These are phyloP conservation scores for Fusarium solani-melongenae DNA, from an alignment of 2,329 filamentous ascomycete genomes.

Conservation along the genomic window DNA sequence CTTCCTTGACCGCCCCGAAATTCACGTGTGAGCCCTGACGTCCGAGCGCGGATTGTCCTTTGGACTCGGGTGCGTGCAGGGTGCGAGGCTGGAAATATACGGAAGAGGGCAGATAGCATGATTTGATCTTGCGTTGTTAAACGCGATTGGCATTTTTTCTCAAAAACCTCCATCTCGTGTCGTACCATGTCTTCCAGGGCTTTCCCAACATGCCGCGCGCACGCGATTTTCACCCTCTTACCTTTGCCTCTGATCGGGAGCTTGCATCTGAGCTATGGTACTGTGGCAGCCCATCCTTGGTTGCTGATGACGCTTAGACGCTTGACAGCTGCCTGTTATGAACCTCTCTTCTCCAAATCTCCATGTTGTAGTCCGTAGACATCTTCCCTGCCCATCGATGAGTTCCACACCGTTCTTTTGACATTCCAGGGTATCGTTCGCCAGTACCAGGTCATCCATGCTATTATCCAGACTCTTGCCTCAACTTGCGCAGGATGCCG, in stretches of 20 bases:
- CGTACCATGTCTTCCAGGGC: conserved; percentile 24
- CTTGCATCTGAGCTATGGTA: background rate
- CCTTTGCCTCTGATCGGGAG: background rate
- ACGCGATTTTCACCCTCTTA: background rate
- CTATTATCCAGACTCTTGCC: background rate
- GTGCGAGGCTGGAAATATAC: conserved; percentile 18
- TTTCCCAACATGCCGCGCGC: conserved; percentile 1
- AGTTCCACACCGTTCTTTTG: conserved; percentile 23
- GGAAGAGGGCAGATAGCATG: conserved; percentile 14
- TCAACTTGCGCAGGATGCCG: background rate
- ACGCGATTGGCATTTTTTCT: conserved; percentile 7
- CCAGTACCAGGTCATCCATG: conserved; percentile 4
- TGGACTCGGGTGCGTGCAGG: conserved; percentile 10
- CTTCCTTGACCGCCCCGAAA: conserved; percentile 13
- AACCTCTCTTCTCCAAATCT: conserved; percentile 3
- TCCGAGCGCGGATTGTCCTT: conserved; percentile 15
- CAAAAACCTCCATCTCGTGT: conserved; percentile 10
- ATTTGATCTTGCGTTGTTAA: conserved; percentile 21
- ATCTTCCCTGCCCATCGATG: conserved; percentile 2
- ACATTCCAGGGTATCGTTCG: conserved; percentile 33
- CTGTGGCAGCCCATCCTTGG: background rate
- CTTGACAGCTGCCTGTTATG: background rate
- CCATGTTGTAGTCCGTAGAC: conserved; percentile 1
- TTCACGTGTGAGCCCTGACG: conserved; percentile 20
- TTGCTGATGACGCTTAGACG: background rate